These are phyloP conservation scores for Xylaria nigripes DNA, from an alignment of 495 filamentous ascomycete genomes.

Conservation along the genomic window DNA sequence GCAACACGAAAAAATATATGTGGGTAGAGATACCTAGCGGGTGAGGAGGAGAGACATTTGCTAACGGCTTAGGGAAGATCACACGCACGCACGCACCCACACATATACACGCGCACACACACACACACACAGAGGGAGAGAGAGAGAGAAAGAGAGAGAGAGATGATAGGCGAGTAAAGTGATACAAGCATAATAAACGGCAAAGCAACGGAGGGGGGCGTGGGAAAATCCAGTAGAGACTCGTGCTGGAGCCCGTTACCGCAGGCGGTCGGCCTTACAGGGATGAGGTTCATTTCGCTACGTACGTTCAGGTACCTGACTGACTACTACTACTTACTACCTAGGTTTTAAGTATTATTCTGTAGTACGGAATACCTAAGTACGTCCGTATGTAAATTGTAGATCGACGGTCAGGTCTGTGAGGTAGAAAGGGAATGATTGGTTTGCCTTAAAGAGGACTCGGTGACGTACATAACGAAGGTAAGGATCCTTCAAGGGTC, in stretches of 20 bases:
- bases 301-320: too few relatives aligned
- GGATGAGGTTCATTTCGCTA: constrained; percentile 11
- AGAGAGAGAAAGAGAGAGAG: background rate
- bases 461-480: background rate
- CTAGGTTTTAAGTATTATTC: too few relatives aligned
- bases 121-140: background rate
- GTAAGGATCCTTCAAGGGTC: too few relatives aligned
- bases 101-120: too few relatives aligned
- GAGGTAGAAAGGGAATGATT: background rate
- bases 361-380: background rate
- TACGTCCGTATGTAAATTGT: background rate
- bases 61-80: too few relatives aligned
- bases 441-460: background rate
- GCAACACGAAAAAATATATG: too few relatives aligned
- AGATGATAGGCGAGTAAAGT: background rate
- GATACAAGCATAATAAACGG: constrained; percentile 6
- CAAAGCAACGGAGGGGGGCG: background rate
- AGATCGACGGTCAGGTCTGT: background rate
- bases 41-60: too few relatives aligned
- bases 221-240: background rate
- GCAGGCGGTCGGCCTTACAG: background rate
- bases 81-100: too few relatives aligned
- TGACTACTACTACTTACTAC: too few relatives aligned
- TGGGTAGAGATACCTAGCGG: too few relatives aligned
- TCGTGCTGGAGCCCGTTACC: background rate